These are phyloP conservation scores for Lenzites betulinus DNA, from an alignment of 768 basidiomycete genomes.

Conservation along the genomic window DNA sequence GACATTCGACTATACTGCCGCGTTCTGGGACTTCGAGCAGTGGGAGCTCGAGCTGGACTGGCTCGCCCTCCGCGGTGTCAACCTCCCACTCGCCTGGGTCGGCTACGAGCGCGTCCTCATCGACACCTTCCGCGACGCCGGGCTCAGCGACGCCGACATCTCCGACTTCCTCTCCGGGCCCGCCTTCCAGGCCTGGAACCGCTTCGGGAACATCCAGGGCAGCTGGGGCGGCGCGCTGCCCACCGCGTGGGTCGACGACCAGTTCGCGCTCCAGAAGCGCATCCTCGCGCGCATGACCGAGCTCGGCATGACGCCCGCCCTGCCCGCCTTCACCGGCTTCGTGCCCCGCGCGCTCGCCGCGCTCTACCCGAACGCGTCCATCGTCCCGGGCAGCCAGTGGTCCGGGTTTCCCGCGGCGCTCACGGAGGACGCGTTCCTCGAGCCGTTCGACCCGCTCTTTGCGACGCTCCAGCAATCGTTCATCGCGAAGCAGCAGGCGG, in stretches of 20 bases:
- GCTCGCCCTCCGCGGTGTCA: conserved; percentile 44
- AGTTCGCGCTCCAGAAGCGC: conserved; percentile 39
- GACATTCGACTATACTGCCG: conserved; percentile 43
- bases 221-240: conserved; percentile 42
- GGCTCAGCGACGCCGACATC: conserved; percentile 40
- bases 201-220: conserved; percentile 46
- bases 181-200: conserved; percentile 45
- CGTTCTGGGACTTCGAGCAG: conserved; percentile 42
- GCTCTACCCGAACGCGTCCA: conserved; percentile 37
- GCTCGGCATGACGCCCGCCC: conserved; percentile 45
- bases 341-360: conserved; percentile 36
- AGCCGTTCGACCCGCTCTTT: conserved; percentile 43
- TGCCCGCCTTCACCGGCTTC: conserved; percentile 46
- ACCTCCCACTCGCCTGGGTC: conserved; percentile 45
- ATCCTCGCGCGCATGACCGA: conserved; percentile 41
- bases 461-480: conserved; percentile 39
- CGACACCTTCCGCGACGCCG: conserved; percentile 40
- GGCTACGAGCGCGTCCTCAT: conserved; percentile 42
- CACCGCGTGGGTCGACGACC: conserved; percentile 40
- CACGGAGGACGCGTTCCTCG: conserved; percentile 43
- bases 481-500: conserved; percentile 39
- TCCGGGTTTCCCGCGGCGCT: conserved; percentile 33
- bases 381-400: conserved; percentile 41
- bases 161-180: conserved; percentile 39
- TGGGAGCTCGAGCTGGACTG: conserved; percentile 45